Evolutionary conservation across 495 filamentous ascomycete genomes (phyloP), one percentile per base, ranked within the genome.

Genomic region (Trichoderma erinaceum): DNA sequence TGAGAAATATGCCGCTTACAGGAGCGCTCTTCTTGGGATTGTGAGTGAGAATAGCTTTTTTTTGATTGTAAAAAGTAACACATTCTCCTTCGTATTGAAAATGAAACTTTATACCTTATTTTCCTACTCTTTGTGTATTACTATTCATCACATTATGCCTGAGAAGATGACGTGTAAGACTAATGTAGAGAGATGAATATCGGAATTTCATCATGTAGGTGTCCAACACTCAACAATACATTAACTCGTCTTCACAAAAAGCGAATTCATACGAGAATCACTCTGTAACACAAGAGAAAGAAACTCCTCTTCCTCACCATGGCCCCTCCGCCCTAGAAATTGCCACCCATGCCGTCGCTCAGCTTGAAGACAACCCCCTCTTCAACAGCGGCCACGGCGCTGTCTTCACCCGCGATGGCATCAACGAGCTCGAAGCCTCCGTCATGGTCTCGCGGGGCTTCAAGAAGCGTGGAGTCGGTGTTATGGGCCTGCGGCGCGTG

Each of bases 341-440:
- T 7, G 90, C 90, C 12, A 89, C 89, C 11, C 83, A 88, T 72
- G 93, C 92, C 68, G 92, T 96, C 43, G 80, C 81, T 7, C 80
- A 88, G 25, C 86, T 97, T 58, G 93, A 97, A 80, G 82, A 96
- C 72, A 85, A 92, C 73, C 84, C 87, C 6, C 87, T 96, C 13
- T 97, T 93, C 84, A 97, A 97, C 79, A 86, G 86, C 68, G 93
- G 89, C 50, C 88, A 88, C 69, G 93, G 93, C 70, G 90, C 92
- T 64, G 92, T 96, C 18, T 97, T 96, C 76, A 96, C 91, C 3
- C 83, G 86, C 48, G 87, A 88, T 64, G 93, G 92, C 11, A 86
- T 85, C 67, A 93, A 91, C 76, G 92, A 97, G 76, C 87, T 96
- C 71, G 93, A 97, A 76, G 89, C 93, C 38, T 90, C 87, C n/a